Conservation (phyloP, 352 stramenopile species). For the Phytophthora pinifolia region DNA sequence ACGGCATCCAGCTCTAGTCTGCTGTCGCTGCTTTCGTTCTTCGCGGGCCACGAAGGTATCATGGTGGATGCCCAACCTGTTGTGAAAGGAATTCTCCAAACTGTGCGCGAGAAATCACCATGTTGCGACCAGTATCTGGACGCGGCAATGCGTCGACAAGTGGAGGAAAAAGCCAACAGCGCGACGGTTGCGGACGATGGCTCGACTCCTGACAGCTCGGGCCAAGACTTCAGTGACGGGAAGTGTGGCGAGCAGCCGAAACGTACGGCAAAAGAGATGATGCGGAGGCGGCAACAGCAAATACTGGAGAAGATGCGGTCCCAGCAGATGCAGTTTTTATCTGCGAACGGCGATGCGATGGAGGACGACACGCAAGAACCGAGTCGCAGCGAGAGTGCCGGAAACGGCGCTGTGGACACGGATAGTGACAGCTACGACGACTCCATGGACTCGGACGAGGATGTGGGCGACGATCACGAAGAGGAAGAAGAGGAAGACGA, state of each 20-base stretch:
- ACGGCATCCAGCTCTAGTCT: conserved; percentile 14
- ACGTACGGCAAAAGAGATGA: conserved; percentile 55
- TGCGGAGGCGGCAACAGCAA: conserved; percentile 58
- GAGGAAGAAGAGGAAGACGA: conserved; percentile 73
- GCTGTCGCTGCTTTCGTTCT: conserved; percentile 29
- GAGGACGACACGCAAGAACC: conserved; percentile 14
- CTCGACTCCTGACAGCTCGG: conserved; percentile 2
- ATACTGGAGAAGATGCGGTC: conserved; percentile 74
- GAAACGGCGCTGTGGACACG: conserved; percentile 3
- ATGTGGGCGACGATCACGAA: conserved; percentile 51
- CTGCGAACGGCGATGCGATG: conserved; percentile 36
- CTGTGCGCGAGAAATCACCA: conserved; percentile 28
- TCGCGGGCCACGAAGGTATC: conserved; percentile 15
- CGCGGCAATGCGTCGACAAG: conserved; percentile 12
- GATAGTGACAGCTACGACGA: conserved; percentile 31
- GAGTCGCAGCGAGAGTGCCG: conserved; percentile 8
- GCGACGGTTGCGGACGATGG: background rate
- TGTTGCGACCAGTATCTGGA: conserved; percentile 27
- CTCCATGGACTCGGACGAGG: conserved; percentile 38
- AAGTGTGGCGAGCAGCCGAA: conserved; percentile 21
- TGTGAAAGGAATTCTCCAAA: conserved; percentile 27
- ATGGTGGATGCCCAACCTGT: conserved; percentile 31
- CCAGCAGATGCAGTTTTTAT: conserved; percentile 76
- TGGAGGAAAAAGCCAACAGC: conserved; percentile 7
- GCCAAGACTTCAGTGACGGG: conserved; percentile 2